phyloP scores from a whole-genome alignment of 2,329 filamentous ascomycete species.

The Aphanocladium album region DNA sequence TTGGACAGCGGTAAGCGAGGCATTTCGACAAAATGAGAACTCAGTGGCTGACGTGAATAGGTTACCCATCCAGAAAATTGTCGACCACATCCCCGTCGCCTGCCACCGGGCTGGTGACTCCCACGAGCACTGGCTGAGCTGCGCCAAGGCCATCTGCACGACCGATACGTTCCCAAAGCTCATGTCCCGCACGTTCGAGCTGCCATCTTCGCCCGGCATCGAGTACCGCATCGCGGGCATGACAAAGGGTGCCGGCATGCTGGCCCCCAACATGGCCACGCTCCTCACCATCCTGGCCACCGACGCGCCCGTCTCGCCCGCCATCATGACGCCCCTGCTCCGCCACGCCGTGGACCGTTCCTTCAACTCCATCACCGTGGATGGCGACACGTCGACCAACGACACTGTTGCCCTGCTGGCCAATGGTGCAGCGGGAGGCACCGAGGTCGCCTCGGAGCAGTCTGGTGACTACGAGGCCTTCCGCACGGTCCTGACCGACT shows the following conservation, averaged over 20 bases:
- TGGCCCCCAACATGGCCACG: slow-evolving; percentile 98
- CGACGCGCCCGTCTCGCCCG: slow-evolving; percentile 72
- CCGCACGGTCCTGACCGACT: slow-evolving; percentile 64
- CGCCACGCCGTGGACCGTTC: slow-evolving; percentile 71
- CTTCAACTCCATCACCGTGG: slow-evolving; percentile 96
- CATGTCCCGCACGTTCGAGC: slow-evolving; percentile 73
- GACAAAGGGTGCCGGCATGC: slow-evolving; percentile 98
- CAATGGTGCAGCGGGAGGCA: slow-evolving; percentile 83
- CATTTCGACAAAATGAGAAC: slow-evolving; percentile 10
- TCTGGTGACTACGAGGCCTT: slow-evolving; percentile 66
- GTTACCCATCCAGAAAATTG: slow-evolving; percentile 86
- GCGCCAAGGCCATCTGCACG: slow-evolving; percentile 90
- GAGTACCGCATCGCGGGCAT: slow-evolving; percentile 87
- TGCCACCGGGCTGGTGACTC: slow-evolving; percentile 64
- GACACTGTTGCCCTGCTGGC: slow-evolving; percentile 93
- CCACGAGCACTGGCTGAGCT: slow-evolving; percentile 81
- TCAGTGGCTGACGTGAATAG: slow-evolving; percentile 33
- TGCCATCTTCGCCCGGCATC: slow-evolving; percentile 70
- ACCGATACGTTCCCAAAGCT: slow-evolving; percentile 99
- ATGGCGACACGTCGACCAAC: slow-evolving; percentile 96
- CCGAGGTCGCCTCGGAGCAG: slow-evolving; percentile 50
- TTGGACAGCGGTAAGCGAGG: slow-evolving; percentile 69
- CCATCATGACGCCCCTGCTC: slow-evolving; percentile 64
- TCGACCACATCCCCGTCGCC: slow-evolving; percentile 73
- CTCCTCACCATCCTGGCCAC: slow-evolving; percentile 88